phyloP scores from a whole-genome alignment of 257 asterid genomes.

The Misopates orontium region DNA sequence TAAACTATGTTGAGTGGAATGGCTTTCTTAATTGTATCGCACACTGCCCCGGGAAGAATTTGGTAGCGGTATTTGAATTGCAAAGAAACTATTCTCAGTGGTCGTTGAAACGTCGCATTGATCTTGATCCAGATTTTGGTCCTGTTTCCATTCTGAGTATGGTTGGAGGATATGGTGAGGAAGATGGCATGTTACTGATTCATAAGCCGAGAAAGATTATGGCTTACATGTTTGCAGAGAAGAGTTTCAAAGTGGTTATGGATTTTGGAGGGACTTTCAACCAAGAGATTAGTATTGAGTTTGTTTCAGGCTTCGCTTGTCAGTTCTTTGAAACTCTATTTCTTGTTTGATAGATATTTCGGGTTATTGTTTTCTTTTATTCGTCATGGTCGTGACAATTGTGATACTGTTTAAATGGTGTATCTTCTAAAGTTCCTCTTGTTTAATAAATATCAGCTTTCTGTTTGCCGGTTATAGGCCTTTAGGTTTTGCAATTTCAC shows the following conservation, averaged over 20 bases:
- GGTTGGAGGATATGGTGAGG: constrained; percentile 21
- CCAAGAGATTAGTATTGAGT: constrained; percentile 14
- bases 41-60: constrained; percentile 13
- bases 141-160: constrained; percentile 12
- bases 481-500: too few species aligned
- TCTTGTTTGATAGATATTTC: constrained; percentile 20
- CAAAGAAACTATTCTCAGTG: constrained; percentile 20
- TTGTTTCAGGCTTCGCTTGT: constrained; percentile 12
- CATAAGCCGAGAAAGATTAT: constrained; percentile 24
- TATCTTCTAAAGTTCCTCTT: background rate
- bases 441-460: background rate
- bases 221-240: constrained; percentile 22
- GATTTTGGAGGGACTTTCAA: constrained; percentile 24
- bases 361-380: too few species aligned
- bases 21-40: background rate
- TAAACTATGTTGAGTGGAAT: background rate
- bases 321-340: constrained; percentile 29
- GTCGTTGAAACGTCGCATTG: constrained; percentile 21
- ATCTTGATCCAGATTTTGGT: constrained; percentile 9
- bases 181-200: constrained; percentile 11
- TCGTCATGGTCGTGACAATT: background rate
- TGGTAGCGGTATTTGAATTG: constrained; percentile 27
- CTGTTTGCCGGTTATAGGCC: too few species aligned
- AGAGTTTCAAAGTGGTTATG: constrained; percentile 26
- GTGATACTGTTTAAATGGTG: background rate